Percentiles rank a stretch among this genome's conserved stretches.
These are phyloP conservation scores for Athelia sp. DNA, from an alignment of 1,284 basidiomycete species.

Conservation along the genomic window DNA sequence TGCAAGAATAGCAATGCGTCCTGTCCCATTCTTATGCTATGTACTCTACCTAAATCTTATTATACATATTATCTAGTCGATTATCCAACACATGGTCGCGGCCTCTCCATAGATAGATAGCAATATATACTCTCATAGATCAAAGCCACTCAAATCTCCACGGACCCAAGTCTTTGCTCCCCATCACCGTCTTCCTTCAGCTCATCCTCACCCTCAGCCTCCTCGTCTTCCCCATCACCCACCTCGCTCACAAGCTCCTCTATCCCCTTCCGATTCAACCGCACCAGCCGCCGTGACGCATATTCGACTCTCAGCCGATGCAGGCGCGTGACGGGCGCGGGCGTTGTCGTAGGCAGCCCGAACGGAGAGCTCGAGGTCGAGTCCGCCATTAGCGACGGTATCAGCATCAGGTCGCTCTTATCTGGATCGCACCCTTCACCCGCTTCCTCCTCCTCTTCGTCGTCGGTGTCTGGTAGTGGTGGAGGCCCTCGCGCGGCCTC, in stretches of 20 bases:
- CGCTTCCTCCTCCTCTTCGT: constrained; percentile 18
- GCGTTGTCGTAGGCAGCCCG: constrained; percentile 16
- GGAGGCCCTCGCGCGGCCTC: constrained; percentile 17
- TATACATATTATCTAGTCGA: too few relatives aligned
- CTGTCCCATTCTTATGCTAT: too few relatives aligned
- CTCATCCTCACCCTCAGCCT: constrained; percentile 6
- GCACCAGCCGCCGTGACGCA: constrained; percentile 20
- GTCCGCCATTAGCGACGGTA: constrained; percentile 18
- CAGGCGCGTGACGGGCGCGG: constrained; percentile 21
- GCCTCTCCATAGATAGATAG: too few relatives aligned
- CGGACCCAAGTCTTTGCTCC: not conserved
- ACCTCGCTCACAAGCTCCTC: constrained; percentile 18
- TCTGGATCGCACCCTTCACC: constrained; percentile 22
- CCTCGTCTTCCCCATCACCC: constrained; percentile 13
- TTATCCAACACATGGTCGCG: too few relatives aligned
- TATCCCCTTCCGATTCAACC: constrained; percentile 23
- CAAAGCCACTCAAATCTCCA: too few relatives aligned
- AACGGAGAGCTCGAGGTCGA: constrained; percentile 17
- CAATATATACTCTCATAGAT: too few relatives aligned
- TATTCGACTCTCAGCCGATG: constrained; percentile 25
- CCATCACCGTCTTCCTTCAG: constrained; percentile 13
- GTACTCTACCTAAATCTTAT: too few relatives aligned
- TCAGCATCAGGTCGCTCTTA: constrained; percentile 2
- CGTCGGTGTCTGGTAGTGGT: constrained; percentile 9
- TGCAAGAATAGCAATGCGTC: too few relatives aligned